Conservation (phyloP, 2,329 filamentous ascomycete genomes). For the Cladosporium cucumerinum region DNA sequence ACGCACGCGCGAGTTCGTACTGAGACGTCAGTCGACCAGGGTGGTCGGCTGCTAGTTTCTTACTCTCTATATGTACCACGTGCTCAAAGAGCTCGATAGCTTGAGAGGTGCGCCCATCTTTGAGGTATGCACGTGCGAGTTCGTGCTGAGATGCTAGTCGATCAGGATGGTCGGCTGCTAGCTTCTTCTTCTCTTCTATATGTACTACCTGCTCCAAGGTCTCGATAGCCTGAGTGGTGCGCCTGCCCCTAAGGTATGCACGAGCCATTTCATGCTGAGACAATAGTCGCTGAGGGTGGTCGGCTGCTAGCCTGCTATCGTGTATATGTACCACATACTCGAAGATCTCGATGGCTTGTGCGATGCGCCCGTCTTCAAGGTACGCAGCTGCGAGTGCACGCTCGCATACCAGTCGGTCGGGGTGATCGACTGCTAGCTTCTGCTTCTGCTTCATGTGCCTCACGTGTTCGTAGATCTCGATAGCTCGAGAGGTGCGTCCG, state of each 20-base stretch:
- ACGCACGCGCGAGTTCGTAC: not conserved
- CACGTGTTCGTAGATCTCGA: not conserved
- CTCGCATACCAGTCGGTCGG: not conserved
- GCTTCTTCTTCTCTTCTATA: not conserved
- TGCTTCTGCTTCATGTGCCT: not conserved
- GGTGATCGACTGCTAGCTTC: not conserved
- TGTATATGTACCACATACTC: not conserved
- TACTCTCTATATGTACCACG: not conserved
- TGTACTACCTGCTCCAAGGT: not conserved
- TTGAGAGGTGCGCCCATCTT: not conserved
- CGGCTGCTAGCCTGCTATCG: too few relatives aligned
- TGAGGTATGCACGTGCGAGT: not conserved
- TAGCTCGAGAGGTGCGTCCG: not conserved
- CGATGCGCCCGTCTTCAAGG: not conserved
- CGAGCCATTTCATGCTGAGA: not conserved
- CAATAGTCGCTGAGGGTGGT: not conserved
- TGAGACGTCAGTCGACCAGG: not conserved
- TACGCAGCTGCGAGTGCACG: not conserved
- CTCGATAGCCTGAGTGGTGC: not conserved
- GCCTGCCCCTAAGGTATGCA: not conserved
- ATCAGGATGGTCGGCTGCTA: not conserved
- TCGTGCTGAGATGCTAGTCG: not conserved
- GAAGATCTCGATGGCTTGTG: not conserved
- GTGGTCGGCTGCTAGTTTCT: not conserved
- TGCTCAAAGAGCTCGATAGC: not conserved